Evolutionary conservation across 805 yeast genomes (phyloP).

Genomic region (Lipomyces lipofer): DNA sequence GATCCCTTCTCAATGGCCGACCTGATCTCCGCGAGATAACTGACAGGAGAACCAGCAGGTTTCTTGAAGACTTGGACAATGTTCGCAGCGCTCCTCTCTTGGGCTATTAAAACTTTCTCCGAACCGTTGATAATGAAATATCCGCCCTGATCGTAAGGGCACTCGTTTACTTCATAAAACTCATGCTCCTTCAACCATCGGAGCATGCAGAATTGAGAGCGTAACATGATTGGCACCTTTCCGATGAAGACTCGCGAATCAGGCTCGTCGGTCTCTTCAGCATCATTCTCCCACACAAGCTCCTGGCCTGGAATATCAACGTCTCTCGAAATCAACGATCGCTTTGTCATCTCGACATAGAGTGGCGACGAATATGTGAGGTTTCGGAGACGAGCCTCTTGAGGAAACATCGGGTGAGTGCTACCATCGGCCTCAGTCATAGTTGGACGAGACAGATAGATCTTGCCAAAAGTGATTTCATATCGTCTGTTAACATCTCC

Average conservation of each 20-base stretch:
- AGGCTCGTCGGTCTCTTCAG: constrained; percentile 58
- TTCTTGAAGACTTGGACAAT: constrained; percentile 98
- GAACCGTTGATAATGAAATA: constrained; percentile 98
- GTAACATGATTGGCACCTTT: constrained; percentile 95
- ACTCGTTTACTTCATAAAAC: constrained; percentile 91
- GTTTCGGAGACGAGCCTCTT: constrained; percentile 95
- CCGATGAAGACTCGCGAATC: constrained; percentile 90
- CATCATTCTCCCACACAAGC: constrained; percentile 59
- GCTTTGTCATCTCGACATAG: constrained; percentile 92
- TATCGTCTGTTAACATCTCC: constrained; percentile 90
- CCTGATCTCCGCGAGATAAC: constrained; percentile 94
- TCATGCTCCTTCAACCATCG: constrained; percentile 89
- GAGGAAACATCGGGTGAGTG: constrained; percentile 98
- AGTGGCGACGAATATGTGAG: constrained; percentile 94
- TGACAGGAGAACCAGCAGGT: constrained; percentile 94
- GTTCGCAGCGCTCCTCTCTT: constrained; percentile 97
- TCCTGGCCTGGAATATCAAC: constrained; percentile 56
- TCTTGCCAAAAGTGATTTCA: constrained; percentile 97
- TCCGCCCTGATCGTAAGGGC: constrained; percentile 99
- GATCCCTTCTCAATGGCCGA: constrained; percentile 98
- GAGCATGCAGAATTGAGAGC: constrained; percentile 93
- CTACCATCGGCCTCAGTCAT: constrained; percentile 99
- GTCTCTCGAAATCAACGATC: constrained; percentile 81
- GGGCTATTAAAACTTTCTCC: constrained; percentile 97
- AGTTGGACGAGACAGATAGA: constrained; percentile 92